Conservation (phyloP, 495 filamentous ascomycete species). For the Schizothecium vesticola region DNA sequence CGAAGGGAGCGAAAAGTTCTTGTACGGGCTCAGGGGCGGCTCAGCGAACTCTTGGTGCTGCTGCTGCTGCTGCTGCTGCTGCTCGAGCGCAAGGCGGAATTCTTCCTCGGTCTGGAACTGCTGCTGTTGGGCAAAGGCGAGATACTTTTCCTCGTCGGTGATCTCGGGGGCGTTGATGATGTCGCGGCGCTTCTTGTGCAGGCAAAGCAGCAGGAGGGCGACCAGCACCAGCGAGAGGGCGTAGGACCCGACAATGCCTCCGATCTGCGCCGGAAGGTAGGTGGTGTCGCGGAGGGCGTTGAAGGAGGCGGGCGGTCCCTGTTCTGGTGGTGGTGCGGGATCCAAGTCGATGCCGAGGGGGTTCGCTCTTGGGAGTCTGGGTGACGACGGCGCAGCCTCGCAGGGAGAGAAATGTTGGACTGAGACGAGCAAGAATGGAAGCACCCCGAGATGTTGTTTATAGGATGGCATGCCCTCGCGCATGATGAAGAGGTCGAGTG, state of each 20-base stretch:
- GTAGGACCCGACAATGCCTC: constrained; percentile 75
- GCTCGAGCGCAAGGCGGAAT: constrained; percentile 19
- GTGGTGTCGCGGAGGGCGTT: constrained; percentile 52
- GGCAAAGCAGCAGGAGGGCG: constrained; percentile 55
- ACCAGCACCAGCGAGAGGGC: constrained; percentile 65
- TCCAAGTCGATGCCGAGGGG: constrained; percentile 48
- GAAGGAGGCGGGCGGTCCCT: constrained; percentile 52
- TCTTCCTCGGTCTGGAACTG: constrained; percentile 35
- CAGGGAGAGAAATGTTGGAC: constrained; percentile 25
- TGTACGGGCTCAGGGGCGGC: constrained; percentile 28
- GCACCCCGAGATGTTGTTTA: constrained; percentile 26
- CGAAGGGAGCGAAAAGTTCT: constrained; percentile 43
- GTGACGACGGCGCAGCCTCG: constrained; percentile 23
- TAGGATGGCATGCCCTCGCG: constrained; percentile 21
- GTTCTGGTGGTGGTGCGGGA: constrained; percentile 53
- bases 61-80: constrained; percentile 6
- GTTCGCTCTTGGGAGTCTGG: constrained; percentile 34
- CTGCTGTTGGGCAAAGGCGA: constrained; percentile 28
- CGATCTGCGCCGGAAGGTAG: constrained; percentile 68
- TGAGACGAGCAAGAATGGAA: constrained; percentile 29
- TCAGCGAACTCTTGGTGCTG: background rate
- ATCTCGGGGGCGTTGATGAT: constrained; percentile 31
- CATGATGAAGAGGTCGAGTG: constrained; percentile 26
- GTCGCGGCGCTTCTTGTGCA: constrained; percentile 40
- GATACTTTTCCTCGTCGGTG: constrained; percentile 20